Evolutionary conservation across 1,284 basidiomycete species (phyloP).

Genomic region (Macrocystidia cucumis): DNA sequence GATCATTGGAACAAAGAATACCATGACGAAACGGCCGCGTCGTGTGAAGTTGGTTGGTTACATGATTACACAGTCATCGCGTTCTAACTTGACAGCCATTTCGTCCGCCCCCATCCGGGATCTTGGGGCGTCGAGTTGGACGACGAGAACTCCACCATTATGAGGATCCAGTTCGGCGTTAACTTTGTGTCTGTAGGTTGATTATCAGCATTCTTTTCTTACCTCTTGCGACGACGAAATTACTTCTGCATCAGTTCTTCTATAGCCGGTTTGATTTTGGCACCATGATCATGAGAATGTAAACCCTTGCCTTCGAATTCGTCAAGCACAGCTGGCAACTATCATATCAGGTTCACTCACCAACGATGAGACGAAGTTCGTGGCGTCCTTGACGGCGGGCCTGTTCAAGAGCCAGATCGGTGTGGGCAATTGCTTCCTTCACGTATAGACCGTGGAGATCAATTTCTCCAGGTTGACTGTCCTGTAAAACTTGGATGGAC

Average conservation of each 20-base stretch:
- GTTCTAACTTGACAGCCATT: slow-evolving; percentile 62
- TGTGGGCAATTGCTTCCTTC: slow-evolving; percentile 79
- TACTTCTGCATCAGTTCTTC: slow-evolving; percentile 82
- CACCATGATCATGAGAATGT: slow-evolving; percentile 74
- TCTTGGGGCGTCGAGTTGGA: slow-evolving; percentile 59
- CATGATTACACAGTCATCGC: no score
- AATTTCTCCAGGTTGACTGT: slow-evolving; percentile 67
- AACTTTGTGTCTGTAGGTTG: slow-evolving; percentile 54
- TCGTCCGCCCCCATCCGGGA: slow-evolving; percentile 72
- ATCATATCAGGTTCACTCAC: slow-evolving; percentile 30
- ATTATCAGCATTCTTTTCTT: slow-evolving; percentile 8
- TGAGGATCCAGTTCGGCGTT: slow-evolving; percentile 73
- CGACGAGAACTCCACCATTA: slow-evolving; percentile 84
- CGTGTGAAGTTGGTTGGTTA: no score
- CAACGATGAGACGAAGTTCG: slow-evolving; percentile 84
- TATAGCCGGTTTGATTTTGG: slow-evolving; percentile 92
- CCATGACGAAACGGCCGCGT: no score
- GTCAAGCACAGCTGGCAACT: not conserved
- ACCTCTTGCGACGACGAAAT: slow-evolving; percentile 1
- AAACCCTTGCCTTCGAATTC: slow-evolving; percentile 61
- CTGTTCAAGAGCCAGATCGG: slow-evolving; percentile 62
- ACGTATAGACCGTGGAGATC: slow-evolving; percentile 93
- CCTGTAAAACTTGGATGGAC: slow-evolving; percentile 26
- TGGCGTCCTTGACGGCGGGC: slow-evolving; percentile 60
- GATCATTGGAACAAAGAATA: no score